A percentile compares a stretch with the other conserved stretches of the same genome.
phyloP scores from a whole-genome alignment of 2,329 filamentous ascomycete genomes.

The Calonectria hawksworthii region DNA sequence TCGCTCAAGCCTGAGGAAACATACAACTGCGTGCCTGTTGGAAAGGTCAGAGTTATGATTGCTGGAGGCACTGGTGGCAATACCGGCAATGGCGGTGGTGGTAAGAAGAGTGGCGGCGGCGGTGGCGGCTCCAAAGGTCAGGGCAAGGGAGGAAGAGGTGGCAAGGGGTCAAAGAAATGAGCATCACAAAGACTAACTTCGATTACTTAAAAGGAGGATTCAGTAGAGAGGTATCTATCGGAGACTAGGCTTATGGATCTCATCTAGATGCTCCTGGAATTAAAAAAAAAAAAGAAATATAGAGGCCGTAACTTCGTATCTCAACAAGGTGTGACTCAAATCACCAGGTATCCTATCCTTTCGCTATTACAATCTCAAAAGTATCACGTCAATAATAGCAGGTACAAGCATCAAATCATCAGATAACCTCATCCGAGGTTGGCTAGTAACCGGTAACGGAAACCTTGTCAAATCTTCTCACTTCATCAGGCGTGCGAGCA shows the following conservation, averaged over 20 bases:
- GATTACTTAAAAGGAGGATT: slow-evolving; percentile 17
- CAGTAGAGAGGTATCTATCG: slow-evolving; percentile 28
- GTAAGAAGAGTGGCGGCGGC: slow-evolving; percentile 52
- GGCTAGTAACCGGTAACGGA: slow-evolving; percentile 29
- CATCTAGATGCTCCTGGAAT: slow-evolving; percentile 23
- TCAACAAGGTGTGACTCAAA: background rate
- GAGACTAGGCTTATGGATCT: slow-evolving; percentile 19
- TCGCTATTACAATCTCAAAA: slow-evolving; percentile 21
- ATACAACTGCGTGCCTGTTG: slow-evolving; percentile 83
- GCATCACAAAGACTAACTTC: slow-evolving; percentile 6
- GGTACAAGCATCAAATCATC: background rate
- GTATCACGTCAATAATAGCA: slow-evolving; percentile 13
- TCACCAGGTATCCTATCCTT: slow-evolving; percentile 3
- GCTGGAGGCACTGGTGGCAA: slow-evolving; percentile 66
- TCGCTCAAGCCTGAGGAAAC: slow-evolving; percentile 86
- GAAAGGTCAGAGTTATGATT: slow-evolving; percentile 85
- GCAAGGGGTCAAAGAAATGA: slow-evolving; percentile 60
- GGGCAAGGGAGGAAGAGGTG: slow-evolving; percentile 53
- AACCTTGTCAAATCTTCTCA: slow-evolving; percentile 65
- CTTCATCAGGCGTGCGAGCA: slow-evolving; percentile 70
- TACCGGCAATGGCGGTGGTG: slow-evolving; percentile 57
- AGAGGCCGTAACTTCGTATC: slow-evolving; percentile 26
- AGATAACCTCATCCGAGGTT: background rate
- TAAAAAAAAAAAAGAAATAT: slow-evolving; percentile 12
- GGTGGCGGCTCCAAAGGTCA: slow-evolving; percentile 45